phyloP scores from a whole-genome alignment of 1,284 basidiomycete genomes.

The Ceratobasidium sp. region DNA sequence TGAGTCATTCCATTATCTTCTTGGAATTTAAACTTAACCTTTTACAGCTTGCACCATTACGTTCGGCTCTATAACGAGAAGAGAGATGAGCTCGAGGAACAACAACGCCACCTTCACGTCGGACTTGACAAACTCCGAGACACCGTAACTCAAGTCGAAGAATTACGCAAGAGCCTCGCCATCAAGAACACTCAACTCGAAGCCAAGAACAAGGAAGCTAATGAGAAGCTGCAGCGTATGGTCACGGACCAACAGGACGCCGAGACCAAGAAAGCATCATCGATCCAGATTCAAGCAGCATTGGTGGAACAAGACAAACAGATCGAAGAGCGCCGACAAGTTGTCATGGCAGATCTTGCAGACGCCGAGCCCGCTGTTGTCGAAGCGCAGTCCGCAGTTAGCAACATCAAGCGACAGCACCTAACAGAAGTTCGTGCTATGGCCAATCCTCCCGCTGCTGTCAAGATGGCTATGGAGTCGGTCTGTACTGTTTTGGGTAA shows the following conservation, averaged over 20 bases:
- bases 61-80: conserved; percentile 96
- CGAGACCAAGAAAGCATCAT: conserved; percentile 96
- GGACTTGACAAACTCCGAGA: conserved; percentile 96
- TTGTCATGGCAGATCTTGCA: conserved; percentile 94
- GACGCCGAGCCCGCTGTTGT: conserved; percentile 97
- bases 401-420: conserved; percentile 96
- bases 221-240: conserved; percentile 97
- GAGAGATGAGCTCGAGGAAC: conserved; percentile 97
- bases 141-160: conserved; percentile 95
- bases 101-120: conserved; percentile 97
- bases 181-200: conserved; percentile 92
- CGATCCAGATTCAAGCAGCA: conserved; percentile 93
- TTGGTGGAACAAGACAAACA: conserved; percentile 88
- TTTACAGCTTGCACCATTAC: conserved; percentile 89
- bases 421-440: conserved; percentile 97
- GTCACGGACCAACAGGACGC: conserved; percentile 98
- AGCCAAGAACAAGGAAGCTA: conserved; percentile 92
- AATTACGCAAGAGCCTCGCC: conserved; percentile 92
- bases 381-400: conserved; percentile 93
- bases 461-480: conserved; percentile 98
- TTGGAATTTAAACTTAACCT: conserved; percentile 37
- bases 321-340: conserved; percentile 84
- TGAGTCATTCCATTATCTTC: conserved; percentile 58
- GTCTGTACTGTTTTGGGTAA: conserved; percentile 98
- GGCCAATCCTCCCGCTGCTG: conserved; percentile 97